phyloP scores from a whole-genome alignment of 2,329 filamentous ascomycete genomes.

The Amauroascus niger region DNA sequence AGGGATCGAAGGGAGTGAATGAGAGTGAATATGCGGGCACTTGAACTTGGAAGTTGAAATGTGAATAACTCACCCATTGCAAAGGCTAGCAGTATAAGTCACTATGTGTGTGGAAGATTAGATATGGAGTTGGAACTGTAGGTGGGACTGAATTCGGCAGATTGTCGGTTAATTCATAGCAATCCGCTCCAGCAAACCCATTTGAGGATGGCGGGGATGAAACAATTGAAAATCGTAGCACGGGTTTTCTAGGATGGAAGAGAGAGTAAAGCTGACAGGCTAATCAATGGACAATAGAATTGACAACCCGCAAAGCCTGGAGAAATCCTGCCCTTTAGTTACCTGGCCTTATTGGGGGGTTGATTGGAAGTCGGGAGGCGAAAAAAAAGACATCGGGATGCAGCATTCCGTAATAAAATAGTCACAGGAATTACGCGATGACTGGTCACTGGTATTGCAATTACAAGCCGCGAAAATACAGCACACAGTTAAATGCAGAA shows the following conservation, averaged over 20 bases:
- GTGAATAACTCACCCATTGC: not conserved
- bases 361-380: constrained; percentile 4
- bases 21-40: not conserved
- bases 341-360: not conserved
- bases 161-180: not conserved
- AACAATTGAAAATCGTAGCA: not conserved
- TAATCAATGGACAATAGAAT: not conserved
- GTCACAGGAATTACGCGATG: not conserved
- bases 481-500: too few relatives aligned
- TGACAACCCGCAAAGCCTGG: not conserved
- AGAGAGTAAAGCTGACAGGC: not conserved
- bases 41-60: not conserved
- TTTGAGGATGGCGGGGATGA: not conserved
- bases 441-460: too few relatives aligned
- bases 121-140: not conserved
- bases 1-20: not conserved
- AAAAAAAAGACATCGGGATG: not conserved
- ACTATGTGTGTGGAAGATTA: not conserved
- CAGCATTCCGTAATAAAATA: not conserved
- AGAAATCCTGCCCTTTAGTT: not conserved
- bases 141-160: not conserved
- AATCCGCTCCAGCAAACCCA: not conserved
- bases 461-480: too few relatives aligned
- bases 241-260: not conserved
- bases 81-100: too few relatives aligned